phyloP scores from a whole-genome alignment of 768 basidiomycete species.

The Panaeolus cyanescens region DNA sequence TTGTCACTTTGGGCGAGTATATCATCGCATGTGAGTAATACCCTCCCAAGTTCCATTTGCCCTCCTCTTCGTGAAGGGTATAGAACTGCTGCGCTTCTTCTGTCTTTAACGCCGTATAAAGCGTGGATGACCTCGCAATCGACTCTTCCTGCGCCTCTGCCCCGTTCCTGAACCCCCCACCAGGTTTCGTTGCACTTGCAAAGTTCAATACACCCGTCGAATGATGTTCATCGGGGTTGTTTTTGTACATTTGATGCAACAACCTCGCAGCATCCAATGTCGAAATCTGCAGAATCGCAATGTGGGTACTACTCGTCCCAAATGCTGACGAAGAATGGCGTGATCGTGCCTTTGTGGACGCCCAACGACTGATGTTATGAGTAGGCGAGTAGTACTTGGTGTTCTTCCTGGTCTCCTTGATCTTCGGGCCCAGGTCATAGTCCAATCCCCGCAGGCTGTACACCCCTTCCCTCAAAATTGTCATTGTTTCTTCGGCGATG shows the following conservation, averaged over 20 bases:
- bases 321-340: not conserved
- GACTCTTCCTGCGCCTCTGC: constrained; percentile 82
- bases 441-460: constrained; percentile 29
- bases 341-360: constrained; percentile 11
- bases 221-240: constrained; percentile 12
- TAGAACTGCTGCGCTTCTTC: constrained; percentile 62
- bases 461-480: constrained; percentile 47
- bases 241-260: constrained; percentile 22
- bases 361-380: constrained; percentile 50
- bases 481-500: constrained; percentile 55
- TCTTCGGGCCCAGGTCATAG: constrained; percentile 27
- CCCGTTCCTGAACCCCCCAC: constrained; percentile 75
- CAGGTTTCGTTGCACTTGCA: constrained; percentile 73
- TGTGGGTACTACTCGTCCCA: constrained; percentile 22
- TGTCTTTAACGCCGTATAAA: constrained; percentile 65
- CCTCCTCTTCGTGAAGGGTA: constrained; percentile 45
- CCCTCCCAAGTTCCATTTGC: constrained; percentile 42
- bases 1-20: constrained; percentile 62
- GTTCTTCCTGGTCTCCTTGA: constrained; percentile 32
- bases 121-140: constrained; percentile 73
- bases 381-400: constrained; percentile 59
- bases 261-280: constrained; percentile 62
- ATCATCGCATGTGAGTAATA: constrained; percentile 83
- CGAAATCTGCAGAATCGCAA: constrained; percentile 60
- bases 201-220: constrained; percentile 73